phyloP scores from a whole-genome alignment of 345 rosid species.

The Iberis pinnata region DNA sequence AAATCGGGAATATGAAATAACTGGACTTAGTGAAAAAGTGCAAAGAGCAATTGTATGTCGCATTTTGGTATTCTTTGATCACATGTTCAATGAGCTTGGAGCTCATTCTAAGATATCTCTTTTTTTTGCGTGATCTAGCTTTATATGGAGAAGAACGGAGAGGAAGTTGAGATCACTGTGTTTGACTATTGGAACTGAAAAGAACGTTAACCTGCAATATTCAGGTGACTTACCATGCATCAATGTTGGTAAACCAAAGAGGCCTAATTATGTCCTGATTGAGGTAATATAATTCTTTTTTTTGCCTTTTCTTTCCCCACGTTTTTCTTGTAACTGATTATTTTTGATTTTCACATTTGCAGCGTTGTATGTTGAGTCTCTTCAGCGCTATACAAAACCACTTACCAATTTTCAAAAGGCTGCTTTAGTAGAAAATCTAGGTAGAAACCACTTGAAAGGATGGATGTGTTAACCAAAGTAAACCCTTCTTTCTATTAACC shows the following conservation, averaged over 20 bases:
- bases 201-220: slow-evolving; percentile 42
- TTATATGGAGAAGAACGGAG: slow-evolving; percentile 43
- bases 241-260: slow-evolving; percentile 78
- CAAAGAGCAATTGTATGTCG: slow-evolving; percentile 36
- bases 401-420: slow-evolving; percentile 44
- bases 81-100: not conserved
- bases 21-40: slow-evolving; percentile 55
- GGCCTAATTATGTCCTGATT: slow-evolving; percentile 61
- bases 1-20: slow-evolving; percentile 55
- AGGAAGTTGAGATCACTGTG: slow-evolving; percentile 55
- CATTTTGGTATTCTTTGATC: not conserved
- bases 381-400: slow-evolving; percentile 81
- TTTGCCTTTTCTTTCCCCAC: not conserved
- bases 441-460: slow-evolving; percentile 71
- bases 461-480: slow-evolving; percentile 50
- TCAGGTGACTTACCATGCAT: slow-evolving; percentile 63
- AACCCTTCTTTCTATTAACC: slow-evolving; percentile 7
- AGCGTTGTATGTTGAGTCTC: slow-evolving; percentile 70
- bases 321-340: not conserved
- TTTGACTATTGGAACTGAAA: slow-evolving; percentile 38
- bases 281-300: slow-evolving; percentile 42
- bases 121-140: slow-evolving; percentile 38
- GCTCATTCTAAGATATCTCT: not conserved
- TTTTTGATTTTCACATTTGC: not conserved
- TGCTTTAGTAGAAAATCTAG: slow-evolving; percentile 63